Evolutionary conservation across 306 rosid species (phyloP), one percentile per base, ranked within the genome.

Genomic region (Prunus mongolica): DNA sequence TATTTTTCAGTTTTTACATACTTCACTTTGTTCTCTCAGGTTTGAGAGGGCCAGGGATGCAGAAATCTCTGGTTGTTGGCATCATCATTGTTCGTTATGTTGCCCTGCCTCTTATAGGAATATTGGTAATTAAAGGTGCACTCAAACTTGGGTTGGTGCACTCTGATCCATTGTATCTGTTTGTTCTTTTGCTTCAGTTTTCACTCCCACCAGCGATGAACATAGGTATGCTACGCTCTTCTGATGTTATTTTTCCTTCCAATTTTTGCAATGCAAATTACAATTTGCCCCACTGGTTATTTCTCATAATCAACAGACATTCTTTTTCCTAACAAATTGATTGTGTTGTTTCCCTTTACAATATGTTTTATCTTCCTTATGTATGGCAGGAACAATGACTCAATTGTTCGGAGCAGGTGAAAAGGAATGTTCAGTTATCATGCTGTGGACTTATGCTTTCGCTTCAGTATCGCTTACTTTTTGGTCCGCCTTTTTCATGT

Each of bases 131-230:
- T 54, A 86, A 86, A 76, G 89, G 91, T 18, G 92, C 91, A 28
- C 50, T 81, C n/a, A 70, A 72, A 10, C 67, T 86, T 52, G 98
- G 97, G 69, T 76, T 86, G 71, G 91, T 89, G 77, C 87, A 76
- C 52, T 27, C 82, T 12, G 90, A 93, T 83, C 93, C 93, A 41
- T 84, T 93, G 49, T 91, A 91, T 72, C 88, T 84, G 78, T 91
- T 93, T 67, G 86, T 93, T 54, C 98, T 89, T 66, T 92, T 91
- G 4, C 89, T 93, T 73, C 97, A 89, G 72, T 93, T 82, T 83
- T 87, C 93, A 71, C 77, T 93, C 65, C 98, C 96, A 0, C 97
- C 98, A 14, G 97, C 98, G 38, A 89, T 93, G 97, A 34, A 38
- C 44, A 38, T 38, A 38, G 44, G 44, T 38, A 38, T 2, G 44